Base-by-base conservation (phyloP, 257 asterid species). In the Ehretia macrophylla region DNA sequence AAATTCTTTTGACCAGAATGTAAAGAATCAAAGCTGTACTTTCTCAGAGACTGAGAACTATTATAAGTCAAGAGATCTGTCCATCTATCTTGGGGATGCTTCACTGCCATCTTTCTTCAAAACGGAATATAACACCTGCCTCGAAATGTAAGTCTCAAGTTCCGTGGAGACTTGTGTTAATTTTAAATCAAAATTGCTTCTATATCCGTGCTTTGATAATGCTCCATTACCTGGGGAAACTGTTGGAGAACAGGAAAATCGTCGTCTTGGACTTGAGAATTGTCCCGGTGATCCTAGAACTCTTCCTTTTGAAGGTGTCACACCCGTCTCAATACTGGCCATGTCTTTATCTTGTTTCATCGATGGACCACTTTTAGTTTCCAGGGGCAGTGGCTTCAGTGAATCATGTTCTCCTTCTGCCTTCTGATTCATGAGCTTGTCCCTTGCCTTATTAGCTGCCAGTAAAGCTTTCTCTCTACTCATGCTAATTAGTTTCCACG, bases 401-500 rank as follows among this genome's bases (percentile, higher is more conserved):
- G 80, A 65, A 57, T 79, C 85, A 20, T 51, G 73, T 52, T 58
- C 42, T 20, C 10, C 17, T 66, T 52, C 42, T 48, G 55, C 69
- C 69, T 66, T 73, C 64, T 66, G 80, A 69, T 58, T 74, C 59
- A 56, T 67, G 53, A 84, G 87, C 71, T 75, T 83, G 78, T 84
- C 90, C 77, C 85, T 85, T 52, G 94, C 94, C 75, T 69, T 82
- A 63, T 76, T 83, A 11, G 87, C 88, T 49, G 90, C 97, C 21
- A 72, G 68, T 47, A 86, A 78, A 46, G 88, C 96, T 78, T 74
- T 88, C 72, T 88, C 97, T 64, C 84, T 68, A 74, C 91, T 92
- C 88, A 92, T 71, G 60, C 69, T 84, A 67, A 88, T 76, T 62
- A 92, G 85, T 72, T 82, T 92, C 98, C 98, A 92, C 4, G 97